Conservation (phyloP, 345 rosid genomes). For the Populus simonii region DNA sequence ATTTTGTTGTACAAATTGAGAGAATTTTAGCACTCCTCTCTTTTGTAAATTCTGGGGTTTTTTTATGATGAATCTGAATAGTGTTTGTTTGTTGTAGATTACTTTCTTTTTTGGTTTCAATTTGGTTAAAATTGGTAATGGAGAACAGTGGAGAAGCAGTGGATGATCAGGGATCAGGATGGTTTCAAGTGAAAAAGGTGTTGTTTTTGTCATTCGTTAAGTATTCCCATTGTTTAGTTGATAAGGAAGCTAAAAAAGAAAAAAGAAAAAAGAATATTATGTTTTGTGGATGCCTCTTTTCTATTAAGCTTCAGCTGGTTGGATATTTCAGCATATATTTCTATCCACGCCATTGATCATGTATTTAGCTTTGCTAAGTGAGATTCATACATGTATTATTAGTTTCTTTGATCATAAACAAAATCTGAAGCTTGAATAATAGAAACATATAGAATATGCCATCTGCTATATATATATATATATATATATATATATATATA, state of each 20-base stretch:
- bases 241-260: no score
- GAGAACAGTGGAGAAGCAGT: conserved; percentile 40
- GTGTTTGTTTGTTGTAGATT: background rate
- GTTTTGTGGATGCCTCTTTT: background rate
- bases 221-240: background rate
- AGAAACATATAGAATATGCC: no score
- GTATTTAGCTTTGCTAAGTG: background rate
- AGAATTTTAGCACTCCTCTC: background rate
- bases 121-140: conserved; percentile 32
- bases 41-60: conserved; percentile 14
- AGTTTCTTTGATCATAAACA: no score
- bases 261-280: background rate
- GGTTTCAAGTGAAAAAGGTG: conserved; percentile 73
- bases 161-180: conserved; percentile 70
- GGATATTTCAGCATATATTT: no score
- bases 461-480: no score
- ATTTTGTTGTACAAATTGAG: conserved; percentile 17
- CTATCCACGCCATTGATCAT: background rate
- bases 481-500: background rate
- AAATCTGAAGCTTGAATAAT: no score
- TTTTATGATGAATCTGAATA: background rate
- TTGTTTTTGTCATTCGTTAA: background rate
- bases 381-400: background rate
- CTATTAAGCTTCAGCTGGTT: background rate
- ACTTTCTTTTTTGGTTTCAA: background rate